A percentile compares a stretch with the other conserved stretches of the same genome.
These are phyloP conservation scores for Tricholoma saponaceum DNA, from an alignment of 768 basidiomycete species.

Conservation along the genomic window DNA sequence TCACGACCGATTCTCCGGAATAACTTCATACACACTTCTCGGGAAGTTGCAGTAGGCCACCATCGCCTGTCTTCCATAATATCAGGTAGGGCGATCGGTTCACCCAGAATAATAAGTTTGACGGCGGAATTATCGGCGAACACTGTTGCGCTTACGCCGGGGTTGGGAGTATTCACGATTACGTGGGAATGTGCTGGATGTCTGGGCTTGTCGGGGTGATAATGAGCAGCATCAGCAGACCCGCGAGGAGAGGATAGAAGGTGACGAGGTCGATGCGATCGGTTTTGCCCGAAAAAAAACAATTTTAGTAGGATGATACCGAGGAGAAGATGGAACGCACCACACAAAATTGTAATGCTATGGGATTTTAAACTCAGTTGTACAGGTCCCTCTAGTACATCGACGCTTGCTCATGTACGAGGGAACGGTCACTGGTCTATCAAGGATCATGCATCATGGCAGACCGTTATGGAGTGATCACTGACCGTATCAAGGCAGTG, in stretches of 20 bases:
- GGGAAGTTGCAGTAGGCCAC: conserved; percentile 22
- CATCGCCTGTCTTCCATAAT: conserved; percentile 7
- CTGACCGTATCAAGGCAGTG: too few relatives aligned
- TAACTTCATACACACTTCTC: conserved; percentile 22
- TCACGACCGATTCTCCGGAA: conserved; percentile 22
- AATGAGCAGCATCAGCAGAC: conserved; percentile 19
- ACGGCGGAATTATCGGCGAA: conserved; percentile 24
- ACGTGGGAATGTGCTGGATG: conserved; percentile 22
- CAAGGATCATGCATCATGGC: too few relatives aligned
- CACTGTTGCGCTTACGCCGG: conserved; percentile 4
- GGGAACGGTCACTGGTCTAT: too few relatives aligned
- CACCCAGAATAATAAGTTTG: conserved; percentile 26
- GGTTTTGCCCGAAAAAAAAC: conserved; percentile 14
- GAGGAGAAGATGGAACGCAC: background rate
- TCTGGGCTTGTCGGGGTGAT: conserved; percentile 11
- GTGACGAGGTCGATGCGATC: conserved; percentile 22
- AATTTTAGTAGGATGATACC: background rate
- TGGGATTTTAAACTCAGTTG: too few relatives aligned
- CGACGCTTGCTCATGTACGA: too few relatives aligned
- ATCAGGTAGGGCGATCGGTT: conserved; percentile 10
- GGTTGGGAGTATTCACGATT: conserved; percentile 24
- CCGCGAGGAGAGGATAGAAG: conserved; percentile 30
- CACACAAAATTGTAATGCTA: too few relatives aligned
- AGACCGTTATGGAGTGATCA: too few relatives aligned
- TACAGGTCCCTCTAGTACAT: too few relatives aligned